Evolutionary conservation across 306 rosid species (phyloP), one percentile per base, ranked within the genome.

Genomic region (Quercus parvula): DNA sequence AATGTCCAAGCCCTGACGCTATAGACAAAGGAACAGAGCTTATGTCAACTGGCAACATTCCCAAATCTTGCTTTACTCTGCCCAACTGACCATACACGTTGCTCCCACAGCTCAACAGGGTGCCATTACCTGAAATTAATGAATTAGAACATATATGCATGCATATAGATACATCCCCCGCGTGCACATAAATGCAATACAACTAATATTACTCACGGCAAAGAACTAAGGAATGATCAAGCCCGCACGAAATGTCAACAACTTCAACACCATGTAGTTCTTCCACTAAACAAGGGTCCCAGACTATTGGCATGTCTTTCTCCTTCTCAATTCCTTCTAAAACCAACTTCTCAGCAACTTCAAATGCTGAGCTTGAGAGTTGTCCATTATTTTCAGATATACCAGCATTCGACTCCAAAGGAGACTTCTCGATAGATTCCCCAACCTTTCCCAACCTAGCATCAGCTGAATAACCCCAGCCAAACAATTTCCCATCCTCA

Each of bases 391-490:
- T 82, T 68, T 77, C 38, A 20, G 56, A 67, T 6, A 41, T 25
- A 35, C 18, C 44, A 51, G 62, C 64, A 19, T 46, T 33, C 28
- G 86, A 85, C 77, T 89, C 94, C 67, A 87, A 76, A n/a, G 80
- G 85, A 78, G 99, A 91, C 38, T 81, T 64, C 87, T 86, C 83
- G 46, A 87, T n/a, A 69, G 74, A 80, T 78, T 78, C 83, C 61
- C 91, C 91, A 79, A 83, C 78, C 73, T 87, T 88, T 20, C 99
- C 97, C 70, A 92, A 81, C 88, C 97, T 90, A 33, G 91, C 92
- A 78, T 92, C 95, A 52, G 95, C 97, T 7, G 84, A 91, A 85
- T 95, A 95, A 28, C 99, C 97, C 99, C 99, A 95, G 6, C 92
- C 98, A 82, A 88, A 95, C 75, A 95, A 79, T 77, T 90, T 95